phyloP scores from a whole-genome alignment of 192 early-diverging fungal species.

The Chytriomyces sp. region DNA sequence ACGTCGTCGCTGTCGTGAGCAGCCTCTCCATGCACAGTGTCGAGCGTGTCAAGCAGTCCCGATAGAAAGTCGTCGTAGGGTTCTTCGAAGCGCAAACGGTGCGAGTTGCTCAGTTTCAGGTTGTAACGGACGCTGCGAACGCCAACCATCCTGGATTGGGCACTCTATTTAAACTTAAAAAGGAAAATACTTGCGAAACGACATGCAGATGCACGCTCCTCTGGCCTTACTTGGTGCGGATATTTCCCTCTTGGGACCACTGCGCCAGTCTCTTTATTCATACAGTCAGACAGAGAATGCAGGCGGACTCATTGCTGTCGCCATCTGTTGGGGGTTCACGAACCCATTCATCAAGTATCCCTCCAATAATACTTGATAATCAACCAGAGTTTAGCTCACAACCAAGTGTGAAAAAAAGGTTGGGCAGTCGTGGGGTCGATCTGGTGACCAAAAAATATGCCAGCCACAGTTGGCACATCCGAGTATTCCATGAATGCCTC shows the following conservation, averaged over 20 bases:
- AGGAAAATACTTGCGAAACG: not conserved
- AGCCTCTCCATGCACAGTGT: not conserved
- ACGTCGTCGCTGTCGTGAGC: not conserved
- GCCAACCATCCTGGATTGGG: not conserved
- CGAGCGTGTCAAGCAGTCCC: slow-evolving; percentile 12
- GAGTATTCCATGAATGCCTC: slow-evolving; percentile 66
- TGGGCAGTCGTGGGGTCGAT: slow-evolving; percentile 82
- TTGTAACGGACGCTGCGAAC: slow-evolving; percentile 17
- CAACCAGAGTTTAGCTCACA: not conserved
- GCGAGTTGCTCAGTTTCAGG: slow-evolving; percentile 17
- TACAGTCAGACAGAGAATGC: not conserved
- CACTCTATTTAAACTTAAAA: not conserved
- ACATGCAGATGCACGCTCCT: no score
- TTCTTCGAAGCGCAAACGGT: slow-evolving; percentile 10
- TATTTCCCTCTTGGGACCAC: not conserved
- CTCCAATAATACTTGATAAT: not conserved
- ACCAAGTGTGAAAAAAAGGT: not conserved
- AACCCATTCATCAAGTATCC: slow-evolving; percentile 90
- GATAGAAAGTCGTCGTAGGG: slow-evolving; percentile 8
- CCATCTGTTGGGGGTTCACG: slow-evolving; percentile 93
- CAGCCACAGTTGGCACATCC: slow-evolving; percentile 50
- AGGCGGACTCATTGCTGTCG: slow-evolving; percentile 63
- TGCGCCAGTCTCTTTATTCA: not conserved
- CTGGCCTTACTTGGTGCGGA: not conserved
- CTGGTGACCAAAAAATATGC: slow-evolving; percentile 52